Conservation (phyloP, 495 filamentous ascomycete species). For the Penicillium herquei region DNA sequence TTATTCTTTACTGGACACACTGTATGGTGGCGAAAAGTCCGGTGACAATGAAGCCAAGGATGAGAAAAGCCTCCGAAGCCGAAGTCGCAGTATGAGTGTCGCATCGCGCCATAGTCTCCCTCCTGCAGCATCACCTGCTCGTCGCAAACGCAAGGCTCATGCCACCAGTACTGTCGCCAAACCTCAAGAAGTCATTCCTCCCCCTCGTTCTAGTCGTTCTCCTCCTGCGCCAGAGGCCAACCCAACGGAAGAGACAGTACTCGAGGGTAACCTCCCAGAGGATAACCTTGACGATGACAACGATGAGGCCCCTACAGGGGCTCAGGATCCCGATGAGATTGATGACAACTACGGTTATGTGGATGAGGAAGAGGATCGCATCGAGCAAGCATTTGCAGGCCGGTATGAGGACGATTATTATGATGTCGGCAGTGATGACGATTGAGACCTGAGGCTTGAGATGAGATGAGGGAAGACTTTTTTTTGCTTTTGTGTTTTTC, state of each 20-base stretch:
- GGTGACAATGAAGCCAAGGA: slow-evolving; percentile 28
- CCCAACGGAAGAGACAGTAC: not conserved
- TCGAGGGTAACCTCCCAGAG: too few relatives aligned
- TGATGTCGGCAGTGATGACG: not conserved
- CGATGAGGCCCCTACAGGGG: not conserved
- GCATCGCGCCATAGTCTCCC: slow-evolving; percentile 18
- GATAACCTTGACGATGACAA: too few relatives aligned
- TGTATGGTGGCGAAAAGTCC: slow-evolving; percentile 34
- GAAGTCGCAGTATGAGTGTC: slow-evolving; percentile 40
- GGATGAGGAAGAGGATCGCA: not conserved
- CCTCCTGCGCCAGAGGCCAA: not conserved
- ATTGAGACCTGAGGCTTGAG: too few relatives aligned
- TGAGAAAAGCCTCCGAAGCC: slow-evolving; percentile 35
- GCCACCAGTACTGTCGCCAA: not conserved
- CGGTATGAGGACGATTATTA: not conserved
- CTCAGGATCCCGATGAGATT: not conserved
- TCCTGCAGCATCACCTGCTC: not conserved
- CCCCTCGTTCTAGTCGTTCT: not conserved
- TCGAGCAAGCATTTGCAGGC: not conserved
- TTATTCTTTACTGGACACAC: slow-evolving; percentile 63
- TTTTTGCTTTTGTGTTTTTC: too few relatives aligned
- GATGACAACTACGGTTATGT: not conserved
- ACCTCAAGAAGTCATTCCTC: not conserved
- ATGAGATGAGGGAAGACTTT: too few relatives aligned
- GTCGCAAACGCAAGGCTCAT: not conserved